phyloP scores from a whole-genome alignment of 2,329 filamentous ascomycete genomes.

The Biscogniauxia mediterranea region DNA sequence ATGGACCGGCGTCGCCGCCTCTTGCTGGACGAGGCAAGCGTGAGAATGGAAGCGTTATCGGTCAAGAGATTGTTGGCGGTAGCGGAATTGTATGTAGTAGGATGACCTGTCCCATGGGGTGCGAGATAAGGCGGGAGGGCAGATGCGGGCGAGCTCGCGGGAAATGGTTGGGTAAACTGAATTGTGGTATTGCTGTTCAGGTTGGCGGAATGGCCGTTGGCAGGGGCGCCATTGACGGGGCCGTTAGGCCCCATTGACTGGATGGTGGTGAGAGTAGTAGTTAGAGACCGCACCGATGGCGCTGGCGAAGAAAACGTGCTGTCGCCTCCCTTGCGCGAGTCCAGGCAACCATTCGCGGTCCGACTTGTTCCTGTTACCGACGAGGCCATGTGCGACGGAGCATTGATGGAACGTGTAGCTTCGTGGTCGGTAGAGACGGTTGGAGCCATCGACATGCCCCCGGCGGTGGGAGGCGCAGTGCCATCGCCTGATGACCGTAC shows the following conservation, averaged over 20 bases:
- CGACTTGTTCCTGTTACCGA: constrained; percentile 71
- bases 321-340: constrained; percentile 67
- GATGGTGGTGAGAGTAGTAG: constrained; percentile 82
- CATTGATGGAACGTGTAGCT: constrained; percentile 69
- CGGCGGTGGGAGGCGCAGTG: constrained; percentile 54
- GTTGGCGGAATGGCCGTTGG: constrained; percentile 42
- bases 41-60: constrained; percentile 84
- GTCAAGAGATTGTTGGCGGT: constrained; percentile 80
- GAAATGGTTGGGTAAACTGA: constrained; percentile 66
- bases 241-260: constrained; percentile 68
- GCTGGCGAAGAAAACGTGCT: constrained; percentile 82
- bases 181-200: constrained; percentile 49
- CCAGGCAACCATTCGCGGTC: constrained; percentile 64
- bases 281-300: constrained; percentile 75
- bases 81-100: constrained; percentile 72
- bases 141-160: constrained; percentile 62
- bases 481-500: constrained; percentile 60
- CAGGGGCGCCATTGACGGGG: constrained; percentile 32
- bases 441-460: constrained; percentile 71
- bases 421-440: constrained; percentile 84
- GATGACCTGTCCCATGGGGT: constrained; percentile 47
- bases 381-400: constrained; percentile 69
- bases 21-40: constrained; percentile 79
- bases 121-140: constrained; percentile 71
- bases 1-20: constrained; percentile 73